Conservation (phyloP, 768 basidiomycete species). For the Russula abietina region DNA sequence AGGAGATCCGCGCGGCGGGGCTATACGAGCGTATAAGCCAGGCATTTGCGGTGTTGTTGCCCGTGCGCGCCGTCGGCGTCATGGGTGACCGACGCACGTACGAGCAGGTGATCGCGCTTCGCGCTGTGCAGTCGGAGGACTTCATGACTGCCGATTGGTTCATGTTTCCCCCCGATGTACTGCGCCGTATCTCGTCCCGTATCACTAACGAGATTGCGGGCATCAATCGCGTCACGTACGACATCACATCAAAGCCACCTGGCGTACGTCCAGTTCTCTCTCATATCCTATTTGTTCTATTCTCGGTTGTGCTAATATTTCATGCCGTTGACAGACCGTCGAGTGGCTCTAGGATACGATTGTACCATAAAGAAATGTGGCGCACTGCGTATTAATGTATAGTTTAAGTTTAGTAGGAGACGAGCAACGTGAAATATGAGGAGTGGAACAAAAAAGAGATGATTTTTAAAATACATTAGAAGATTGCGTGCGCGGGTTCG, state of each 20-base stretch:
- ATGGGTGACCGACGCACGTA: conserved; percentile 97
- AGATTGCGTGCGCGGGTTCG: conserved; percentile 18
- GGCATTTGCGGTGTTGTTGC: conserved; percentile 93
- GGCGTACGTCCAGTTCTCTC: conserved; percentile 47
- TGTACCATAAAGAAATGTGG: not conserved
- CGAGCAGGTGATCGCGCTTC: conserved; percentile 92
- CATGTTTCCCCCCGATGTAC: conserved; percentile 87
- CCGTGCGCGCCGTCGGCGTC: conserved; percentile 95
- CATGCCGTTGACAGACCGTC: conserved; percentile 27
- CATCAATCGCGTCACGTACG: conserved; percentile 94
- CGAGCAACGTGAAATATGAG: conserved; percentile 13
- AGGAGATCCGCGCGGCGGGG: conserved; percentile 90
- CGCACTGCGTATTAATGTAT: conserved; percentile 10
- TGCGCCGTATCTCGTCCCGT: conserved; percentile 87
- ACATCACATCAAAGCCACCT: conserved; percentile 96
- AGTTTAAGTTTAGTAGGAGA: conserved; percentile 7
- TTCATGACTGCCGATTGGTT: conserved; percentile 99
- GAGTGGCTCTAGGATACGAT: conserved; percentile 29
- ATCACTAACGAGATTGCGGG: conserved; percentile 97
- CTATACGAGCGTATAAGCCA: conserved; percentile 92
- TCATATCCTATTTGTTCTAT: not conserved
- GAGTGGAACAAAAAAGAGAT: conserved; percentile 1
- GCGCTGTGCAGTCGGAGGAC: conserved; percentile 96
- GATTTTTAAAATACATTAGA: conserved; percentile 18
- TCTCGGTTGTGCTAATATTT: not conserved